These are phyloP conservation scores for Coccomyxa subellipsoidea DNA, from an alignment of 163 green algal genomes.

Conservation along the genomic window DNA sequence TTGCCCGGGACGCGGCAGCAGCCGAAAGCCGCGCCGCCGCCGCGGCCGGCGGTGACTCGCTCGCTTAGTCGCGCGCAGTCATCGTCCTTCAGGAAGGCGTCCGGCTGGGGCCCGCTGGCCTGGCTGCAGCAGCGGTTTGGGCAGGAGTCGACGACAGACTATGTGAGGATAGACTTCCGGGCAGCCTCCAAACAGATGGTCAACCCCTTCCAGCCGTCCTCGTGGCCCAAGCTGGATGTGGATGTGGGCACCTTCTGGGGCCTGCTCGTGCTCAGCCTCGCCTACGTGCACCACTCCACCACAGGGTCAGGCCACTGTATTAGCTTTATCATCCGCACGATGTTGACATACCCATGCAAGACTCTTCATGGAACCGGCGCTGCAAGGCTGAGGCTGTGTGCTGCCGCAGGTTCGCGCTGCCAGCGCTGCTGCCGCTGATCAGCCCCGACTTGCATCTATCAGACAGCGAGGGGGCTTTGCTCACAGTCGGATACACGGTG, in stretches of 20 bases:
- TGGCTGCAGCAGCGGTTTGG: background rate
- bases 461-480: constrained; percentile 70
- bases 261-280: constrained; percentile 58
- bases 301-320: constrained; percentile 25
- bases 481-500: constrained; percentile 77
- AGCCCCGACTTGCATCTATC: constrained; percentile 58
- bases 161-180: constrained; percentile 9
- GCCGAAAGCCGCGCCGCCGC: background rate
- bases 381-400: too few species aligned
- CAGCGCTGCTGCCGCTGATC: constrained; percentile 81
- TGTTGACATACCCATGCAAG: background rate
- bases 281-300: constrained; percentile 83
- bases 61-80: background rate
- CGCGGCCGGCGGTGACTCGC: background rate
- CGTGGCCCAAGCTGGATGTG: background rate
- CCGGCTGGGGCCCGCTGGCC: background rate
- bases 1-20: background rate
- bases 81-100: background rate
- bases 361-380: too few species aligned
- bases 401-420: constrained; percentile 68
- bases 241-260: constrained; percentile 57
- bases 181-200: background rate
- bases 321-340: background rate
- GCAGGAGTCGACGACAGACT: background rate
- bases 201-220: background rate